phyloP scores from a whole-genome alignment of 1,284 basidiomycete species.

The Cutaneotrichosporon sp. region DNA sequence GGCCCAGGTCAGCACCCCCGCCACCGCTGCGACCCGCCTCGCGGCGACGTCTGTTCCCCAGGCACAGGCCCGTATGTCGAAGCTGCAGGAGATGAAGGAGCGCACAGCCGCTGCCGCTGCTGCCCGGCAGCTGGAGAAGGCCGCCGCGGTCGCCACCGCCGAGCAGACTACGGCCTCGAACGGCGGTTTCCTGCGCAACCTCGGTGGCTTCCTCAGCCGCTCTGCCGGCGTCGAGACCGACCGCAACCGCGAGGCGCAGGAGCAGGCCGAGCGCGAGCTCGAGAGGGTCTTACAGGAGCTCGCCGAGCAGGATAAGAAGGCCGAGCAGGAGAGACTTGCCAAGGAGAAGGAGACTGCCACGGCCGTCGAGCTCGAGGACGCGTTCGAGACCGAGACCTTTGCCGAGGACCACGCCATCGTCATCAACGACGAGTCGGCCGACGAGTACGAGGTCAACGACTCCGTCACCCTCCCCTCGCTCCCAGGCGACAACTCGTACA shows the following conservation, averaged over 20 bases:
- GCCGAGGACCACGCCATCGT: slow-evolving; percentile 17
- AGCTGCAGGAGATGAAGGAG: slow-evolving; percentile 45
- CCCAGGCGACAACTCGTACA: slow-evolving; percentile 19
- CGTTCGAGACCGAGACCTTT: slow-evolving; percentile 10
- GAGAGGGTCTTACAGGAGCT: slow-evolving; percentile 30
- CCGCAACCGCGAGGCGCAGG: slow-evolving; percentile 29
- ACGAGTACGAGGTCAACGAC: slow-evolving; percentile 30
- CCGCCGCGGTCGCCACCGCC: slow-evolving; percentile 13
- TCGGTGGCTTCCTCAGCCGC: slow-evolving; percentile 34
- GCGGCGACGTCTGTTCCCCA: slow-evolving; percentile 20
- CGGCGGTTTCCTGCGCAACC: slow-evolving; percentile 42
- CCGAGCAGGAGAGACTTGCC: background rate
- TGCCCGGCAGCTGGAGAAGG: slow-evolving; percentile 32
- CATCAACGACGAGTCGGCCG: slow-evolving; percentile 17
- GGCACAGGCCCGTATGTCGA: slow-evolving; percentile 42
- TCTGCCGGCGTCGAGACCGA: slow-evolving; percentile 31
- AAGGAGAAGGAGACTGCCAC: slow-evolving; percentile 9
- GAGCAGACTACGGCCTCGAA: slow-evolving; percentile 25
- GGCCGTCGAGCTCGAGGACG: background rate
- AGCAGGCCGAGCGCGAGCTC: slow-evolving; percentile 36
- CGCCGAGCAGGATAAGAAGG: slow-evolving; percentile 16
- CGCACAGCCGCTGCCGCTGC: slow-evolving; percentile 37
- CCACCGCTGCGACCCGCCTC: background rate
- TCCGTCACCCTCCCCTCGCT: slow-evolving; percentile 22
- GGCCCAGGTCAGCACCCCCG: slow-evolving; percentile 10